Conservation (phyloP, 306 rosid species). For the Phaseolus lunatus region DNA sequence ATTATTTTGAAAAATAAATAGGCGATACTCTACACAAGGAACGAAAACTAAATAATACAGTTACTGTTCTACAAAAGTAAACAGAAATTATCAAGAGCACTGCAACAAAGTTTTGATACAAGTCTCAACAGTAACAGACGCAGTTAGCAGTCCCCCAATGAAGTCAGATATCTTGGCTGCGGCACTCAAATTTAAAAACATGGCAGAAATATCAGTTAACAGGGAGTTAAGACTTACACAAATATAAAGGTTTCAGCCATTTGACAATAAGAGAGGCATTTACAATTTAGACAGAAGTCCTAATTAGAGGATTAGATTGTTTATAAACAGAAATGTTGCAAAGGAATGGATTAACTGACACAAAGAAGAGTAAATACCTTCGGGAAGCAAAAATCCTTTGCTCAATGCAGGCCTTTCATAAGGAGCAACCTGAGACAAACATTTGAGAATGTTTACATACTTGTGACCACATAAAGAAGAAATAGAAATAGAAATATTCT, state of each 20-base stretch:
- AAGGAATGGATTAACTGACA: neutral
- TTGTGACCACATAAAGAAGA: neutral
- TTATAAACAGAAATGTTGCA: constrained; percentile 21
- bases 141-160: neutral
- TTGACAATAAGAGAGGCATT: neutral
- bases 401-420: constrained; percentile 99
- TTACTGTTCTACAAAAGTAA: neutral
- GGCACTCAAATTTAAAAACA: constrained; percentile 36
- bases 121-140: neutral
- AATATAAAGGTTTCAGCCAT: neutral
- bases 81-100: neutral
- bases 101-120: constrained; percentile 12
- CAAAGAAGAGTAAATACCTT: constrained; percentile 61
- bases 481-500: neutral
- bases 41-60: neutral
- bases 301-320: neutral
- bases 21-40: constrained; percentile 3
- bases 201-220: neutral
- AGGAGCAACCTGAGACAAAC: constrained; percentile 82
- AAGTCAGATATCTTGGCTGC: neutral
- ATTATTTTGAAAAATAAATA: constrained; percentile 16
- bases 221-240: neutral
- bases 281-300: neutral
- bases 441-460: constrained; percentile 30
- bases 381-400: constrained; percentile 96